Evolutionary conservation across 371 early-diverging fungal genomes (phyloP).

Genomic region (Catenaria anguillulae): DNA sequence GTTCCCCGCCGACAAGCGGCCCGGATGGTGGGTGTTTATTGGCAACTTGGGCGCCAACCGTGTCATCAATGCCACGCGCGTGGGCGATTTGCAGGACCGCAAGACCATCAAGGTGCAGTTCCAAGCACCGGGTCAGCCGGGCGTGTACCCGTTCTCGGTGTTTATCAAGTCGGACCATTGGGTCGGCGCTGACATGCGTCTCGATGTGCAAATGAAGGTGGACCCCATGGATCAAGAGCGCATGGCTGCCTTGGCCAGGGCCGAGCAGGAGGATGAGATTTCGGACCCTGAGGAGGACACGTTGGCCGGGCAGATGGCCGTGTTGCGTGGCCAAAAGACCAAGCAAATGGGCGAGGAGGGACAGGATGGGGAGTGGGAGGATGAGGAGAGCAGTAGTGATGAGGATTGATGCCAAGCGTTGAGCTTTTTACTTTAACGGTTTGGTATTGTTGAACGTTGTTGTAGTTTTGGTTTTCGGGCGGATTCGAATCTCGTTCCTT

Average conservation of each 20-base stretch:
- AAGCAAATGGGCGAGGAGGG: neutral
- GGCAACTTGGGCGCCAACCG: slow-evolving; percentile 69
- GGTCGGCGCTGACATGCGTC: slow-evolving; percentile 55
- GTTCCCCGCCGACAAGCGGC: slow-evolving; percentile 37
- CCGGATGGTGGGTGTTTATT: slow-evolving; percentile 86
- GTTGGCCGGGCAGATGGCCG: slow-evolving; percentile 80
- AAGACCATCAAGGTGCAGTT: slow-evolving; percentile 70
- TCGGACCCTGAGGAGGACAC: slow-evolving; percentile 92
- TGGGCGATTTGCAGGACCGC: slow-evolving; percentile 41
- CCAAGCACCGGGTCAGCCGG: slow-evolving; percentile 81
- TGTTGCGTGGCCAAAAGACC: slow-evolving; percentile 31
- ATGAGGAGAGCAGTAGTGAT: too few relatives aligned
- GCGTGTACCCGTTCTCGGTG: slow-evolving; percentile 64
- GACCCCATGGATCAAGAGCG: slow-evolving; percentile 41
- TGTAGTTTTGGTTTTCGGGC: too few relatives aligned
- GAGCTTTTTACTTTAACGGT: too few relatives aligned
- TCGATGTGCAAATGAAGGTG: slow-evolving; percentile 22
- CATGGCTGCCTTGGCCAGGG: too few relatives aligned
- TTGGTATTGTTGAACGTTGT: too few relatives aligned
- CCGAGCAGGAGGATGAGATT: slow-evolving; percentile 76
- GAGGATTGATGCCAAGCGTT: too few relatives aligned
- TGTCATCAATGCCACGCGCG: slow-evolving; percentile 57
- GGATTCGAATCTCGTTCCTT: too few relatives aligned
- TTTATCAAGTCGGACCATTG: slow-evolving; percentile 78
- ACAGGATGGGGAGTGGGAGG: too few relatives aligned